Base-by-base conservation (phyloP, 2,329 filamentous ascomycete species). In the Moelleriella libera region DNA sequence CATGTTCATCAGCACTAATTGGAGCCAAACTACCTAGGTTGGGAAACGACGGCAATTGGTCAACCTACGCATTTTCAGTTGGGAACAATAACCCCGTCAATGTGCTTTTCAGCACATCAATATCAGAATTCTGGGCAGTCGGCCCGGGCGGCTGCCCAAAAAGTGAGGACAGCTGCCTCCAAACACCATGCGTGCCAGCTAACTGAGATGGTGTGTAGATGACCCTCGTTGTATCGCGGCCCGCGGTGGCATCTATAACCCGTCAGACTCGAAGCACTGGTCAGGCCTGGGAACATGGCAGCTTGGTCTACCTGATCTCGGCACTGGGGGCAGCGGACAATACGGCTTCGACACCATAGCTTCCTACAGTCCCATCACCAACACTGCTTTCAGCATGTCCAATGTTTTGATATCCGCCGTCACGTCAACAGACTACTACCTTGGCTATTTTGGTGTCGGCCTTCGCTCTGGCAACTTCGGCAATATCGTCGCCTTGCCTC, bases 81-180 rank as follows among this genome's bases (percentile, higher is more conserved):
- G 55, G 69, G 75, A 62, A 65, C 21, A 54, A 61, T 6, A 58
- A 66, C 47, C 31, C 53, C 8, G 57, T 69, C 50, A 60, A 67
- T 53, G 60, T 70, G 32, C 57, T 70, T 10, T 70, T 82, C 46
- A 86, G 81, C 56, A 88, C 83, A 5, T 72, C 75, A 10, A 70
- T 81, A 41, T 85, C 84, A 37, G 82, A 87, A 61, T 79, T 82
- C 42, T 87, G 83, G 82, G 73, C 78, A 3, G 67, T 88, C 40
- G 71, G 80, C 46, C 66, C 72, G 1, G 68, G 71, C 49, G 80
- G 78, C 48, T 83, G 79, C 53, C 52, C 60, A 52, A 56, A 61
- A 41, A 67, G 73, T 74, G 68, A 56, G 69, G 5, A 37, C 34
- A 5, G 8, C 2, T 37, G 2, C 3, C 34, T 8, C 8, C 12